A percentile compares a stretch with the other conserved stretches of the same genome.
Evolutionary conservation across 2,329 filamentous ascomycete species (phyloP).

Genomic region (Dichotomopilus funicola): DNA sequence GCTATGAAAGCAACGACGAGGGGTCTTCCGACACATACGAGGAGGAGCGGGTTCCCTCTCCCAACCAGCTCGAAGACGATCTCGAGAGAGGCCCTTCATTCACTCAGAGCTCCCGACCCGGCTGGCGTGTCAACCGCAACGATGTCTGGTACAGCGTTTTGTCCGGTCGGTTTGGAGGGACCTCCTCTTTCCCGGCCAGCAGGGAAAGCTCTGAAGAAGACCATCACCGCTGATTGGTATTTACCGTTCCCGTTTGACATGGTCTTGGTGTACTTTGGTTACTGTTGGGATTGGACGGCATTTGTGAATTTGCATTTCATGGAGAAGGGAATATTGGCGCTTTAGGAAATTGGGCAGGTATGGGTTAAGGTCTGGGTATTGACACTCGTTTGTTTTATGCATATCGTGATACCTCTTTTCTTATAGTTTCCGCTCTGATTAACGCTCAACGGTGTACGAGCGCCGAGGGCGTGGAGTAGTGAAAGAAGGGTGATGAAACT

Average conservation of each 20-base stretch:
- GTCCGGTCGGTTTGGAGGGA: slow-evolving; percentile 8
- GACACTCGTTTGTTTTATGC: slow-evolving; percentile 9
- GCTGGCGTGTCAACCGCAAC: slow-evolving; percentile 1
- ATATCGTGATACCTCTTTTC: slow-evolving; percentile 17
- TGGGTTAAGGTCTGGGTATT: neutral
- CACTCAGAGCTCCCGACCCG: slow-evolving; percentile 1
- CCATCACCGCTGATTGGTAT: neutral
- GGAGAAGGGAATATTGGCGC: slow-evolving; percentile 6
- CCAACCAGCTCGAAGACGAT: slow-evolving; percentile 5
- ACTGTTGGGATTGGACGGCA: neutral
- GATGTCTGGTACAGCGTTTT: slow-evolving; percentile 13
- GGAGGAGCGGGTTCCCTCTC: neutral
- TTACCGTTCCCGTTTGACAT: neutral
- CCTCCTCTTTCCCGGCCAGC: slow-evolving; percentile 6
- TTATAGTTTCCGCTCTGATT: neutral
- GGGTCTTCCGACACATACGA: slow-evolving; percentile 15
- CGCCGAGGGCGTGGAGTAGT: no score
- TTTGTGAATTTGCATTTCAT: slow-evolving; percentile 4
- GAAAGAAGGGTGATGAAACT: no score
- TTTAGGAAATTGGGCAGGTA: neutral
- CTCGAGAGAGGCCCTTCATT: slow-evolving; percentile 11
- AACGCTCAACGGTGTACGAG: no score
- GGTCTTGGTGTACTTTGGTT: neutral
- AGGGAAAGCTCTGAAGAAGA: slow-evolving; percentile 1
- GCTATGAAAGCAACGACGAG: slow-evolving; percentile 38